Evolutionary conservation across 176 grass and related monocot genomes (phyloP).

Genomic region (Dactylis glomerata): DNA sequence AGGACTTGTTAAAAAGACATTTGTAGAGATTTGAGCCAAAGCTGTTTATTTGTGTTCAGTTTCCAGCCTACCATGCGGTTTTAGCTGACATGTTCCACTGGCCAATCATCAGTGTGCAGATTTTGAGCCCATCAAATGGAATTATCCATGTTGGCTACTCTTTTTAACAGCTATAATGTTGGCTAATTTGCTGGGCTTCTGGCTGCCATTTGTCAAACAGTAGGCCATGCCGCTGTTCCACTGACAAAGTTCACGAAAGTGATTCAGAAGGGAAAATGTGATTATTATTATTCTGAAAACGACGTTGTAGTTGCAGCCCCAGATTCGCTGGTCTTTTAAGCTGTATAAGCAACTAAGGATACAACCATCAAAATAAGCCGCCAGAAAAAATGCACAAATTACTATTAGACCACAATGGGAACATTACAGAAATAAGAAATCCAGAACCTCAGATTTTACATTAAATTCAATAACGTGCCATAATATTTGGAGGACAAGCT

Average conservation of each 20-base stretch:
- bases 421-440: neutral
- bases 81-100: too few relatives aligned
- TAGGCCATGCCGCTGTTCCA: neutral
- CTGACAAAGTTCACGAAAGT: neutral
- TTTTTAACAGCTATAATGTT: neutral
- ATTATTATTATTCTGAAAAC: neutral
- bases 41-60: neutral
- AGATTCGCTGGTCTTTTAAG: too few relatives aligned
- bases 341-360: neutral
- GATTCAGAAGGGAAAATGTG: neutral
- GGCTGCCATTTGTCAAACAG: neutral
- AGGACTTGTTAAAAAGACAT: constrained; percentile 2
- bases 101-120: neutral
- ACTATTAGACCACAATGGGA: neutral
- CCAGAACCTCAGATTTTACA: neutral
- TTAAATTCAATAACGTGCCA: neutral
- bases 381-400: neutral
- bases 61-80: neutral
- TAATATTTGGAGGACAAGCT: neutral
- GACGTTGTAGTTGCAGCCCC: neutral
- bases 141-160: neutral
- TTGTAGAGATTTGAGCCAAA: constrained; percentile 2
- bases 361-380: neutral
- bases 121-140: neutral
- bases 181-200: neutral